Base-by-base conservation (phyloP, 495 filamentous ascomycete species). In the Penicillium goetzii region DNA sequence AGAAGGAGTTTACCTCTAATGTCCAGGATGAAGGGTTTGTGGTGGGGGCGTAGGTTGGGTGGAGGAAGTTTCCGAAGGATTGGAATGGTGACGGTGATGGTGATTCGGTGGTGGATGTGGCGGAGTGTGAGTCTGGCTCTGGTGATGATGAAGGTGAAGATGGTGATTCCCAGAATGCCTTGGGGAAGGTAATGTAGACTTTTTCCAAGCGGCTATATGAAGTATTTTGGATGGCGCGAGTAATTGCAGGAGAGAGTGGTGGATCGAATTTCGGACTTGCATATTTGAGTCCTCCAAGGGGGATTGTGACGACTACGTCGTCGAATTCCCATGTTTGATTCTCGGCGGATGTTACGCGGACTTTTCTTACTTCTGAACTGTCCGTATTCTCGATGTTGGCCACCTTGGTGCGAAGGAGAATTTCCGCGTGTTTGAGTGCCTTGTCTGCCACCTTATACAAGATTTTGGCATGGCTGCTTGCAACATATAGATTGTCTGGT, bases 291-390 rank as follows among this genome's bases (percentile, higher is more conserved):
- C 9, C 21, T 52, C 49, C 49, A 1, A 52, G 25, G 6, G 49
- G 49, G 8, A 52, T 28, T 30, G 49, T 52, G 12, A 52, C 25
- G 49, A 52, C 49, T 14, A 52, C 49, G 2, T 52, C 49, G 25
- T 28, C 25, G 49, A 52, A 52, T n/a, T 40, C 36, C 36, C 36
- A 40, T 14, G 36, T 40, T 17, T 40, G 36, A 17, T 40, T 40
- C 36, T 40, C 36, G 36, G 36, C 0, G 12, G 36, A 40, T 17
- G 36, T 40, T 40, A 40, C 36, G 36, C 14, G 36, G 36, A 40
- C 36, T 40, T 17, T 40, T 15, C 36, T 12, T 40, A 3, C 36
- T 17, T 15, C 14, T 40, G 4, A 4, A 17, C 2, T 40, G 2
- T 17, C 15, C 6, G 3, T 40, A 14, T 40, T 40, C 15, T 40